phyloP scores from a whole-genome alignment of 352 stramenopile species.

The Phytophthora syringae region DNA sequence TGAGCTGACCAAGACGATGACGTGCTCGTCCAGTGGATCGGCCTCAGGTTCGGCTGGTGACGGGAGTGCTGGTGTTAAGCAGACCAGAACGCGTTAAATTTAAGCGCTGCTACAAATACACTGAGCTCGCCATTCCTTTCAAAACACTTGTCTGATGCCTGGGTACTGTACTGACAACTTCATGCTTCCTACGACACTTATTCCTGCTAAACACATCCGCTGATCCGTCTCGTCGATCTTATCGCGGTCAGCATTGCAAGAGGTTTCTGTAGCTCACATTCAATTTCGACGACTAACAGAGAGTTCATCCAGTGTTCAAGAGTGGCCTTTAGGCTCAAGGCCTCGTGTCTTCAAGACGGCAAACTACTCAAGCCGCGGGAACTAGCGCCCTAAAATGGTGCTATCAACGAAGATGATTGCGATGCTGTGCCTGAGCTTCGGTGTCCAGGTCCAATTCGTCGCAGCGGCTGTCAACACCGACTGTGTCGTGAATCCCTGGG shows the following conservation, averaged over 20 bases:
- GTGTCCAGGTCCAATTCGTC: neutral
- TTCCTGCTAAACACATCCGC: neutral
- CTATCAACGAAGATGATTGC: neutral
- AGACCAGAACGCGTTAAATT: constrained; percentile 1
- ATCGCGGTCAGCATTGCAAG: constrained; percentile 3
- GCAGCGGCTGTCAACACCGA: constrained; percentile 49
- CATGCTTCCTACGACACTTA: neutral
- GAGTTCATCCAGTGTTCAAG: neutral
- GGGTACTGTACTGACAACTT: too few relatives aligned
- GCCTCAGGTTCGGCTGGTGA: constrained; percentile 8
- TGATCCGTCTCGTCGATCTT: constrained; percentile 12
- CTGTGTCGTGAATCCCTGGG: constrained; percentile 58
- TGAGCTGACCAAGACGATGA: constrained; percentile 21
- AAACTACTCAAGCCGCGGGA: neutral
- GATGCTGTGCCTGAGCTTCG: constrained; percentile 7
- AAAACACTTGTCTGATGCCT: too few relatives aligned
- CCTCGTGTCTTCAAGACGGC: constrained; percentile 1
- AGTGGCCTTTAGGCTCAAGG: constrained; percentile 7
- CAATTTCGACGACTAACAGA: constrained; percentile 7
- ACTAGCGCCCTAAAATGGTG: neutral
- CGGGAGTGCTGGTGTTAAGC: neutral
- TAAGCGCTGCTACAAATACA: neutral
- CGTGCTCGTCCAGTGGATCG: constrained; percentile 18
- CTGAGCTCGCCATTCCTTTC: neutral
- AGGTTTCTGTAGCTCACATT: constrained; percentile 9